Percentiles rank a stretch among this genome's conserved stretches.
phyloP scores from a whole-genome alignment of 495 filamentous ascomycete species.

The Penicillium roqueforti region DNA sequence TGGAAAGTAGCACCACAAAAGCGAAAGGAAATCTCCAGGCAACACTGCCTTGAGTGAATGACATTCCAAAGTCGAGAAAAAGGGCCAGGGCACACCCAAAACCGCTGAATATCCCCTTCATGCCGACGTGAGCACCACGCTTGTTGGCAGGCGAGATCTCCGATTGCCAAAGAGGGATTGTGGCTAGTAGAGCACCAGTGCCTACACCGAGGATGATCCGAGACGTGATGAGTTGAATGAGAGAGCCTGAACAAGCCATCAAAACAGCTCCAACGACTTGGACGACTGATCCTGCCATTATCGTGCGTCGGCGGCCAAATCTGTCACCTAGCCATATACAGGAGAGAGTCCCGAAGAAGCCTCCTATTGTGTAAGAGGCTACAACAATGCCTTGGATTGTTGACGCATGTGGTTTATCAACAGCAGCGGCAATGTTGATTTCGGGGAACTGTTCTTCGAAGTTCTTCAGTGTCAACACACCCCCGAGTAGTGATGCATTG shows the following conservation, averaged over 20 bases:
- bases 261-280: conserved; percentile 55
- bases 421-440: conserved; percentile 16
- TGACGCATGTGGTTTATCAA: conserved; percentile 12
- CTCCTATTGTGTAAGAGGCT: conserved; percentile 56
- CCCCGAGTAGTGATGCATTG: conserved; percentile 22
- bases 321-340: conserved; percentile 52
- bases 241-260: conserved; percentile 48
- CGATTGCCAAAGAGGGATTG: conserved; percentile 61
- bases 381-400: conserved; percentile 40
- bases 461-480: conserved; percentile 16
- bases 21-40: conserved; percentile 50
- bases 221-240: conserved; percentile 54
- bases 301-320: conserved; percentile 53
- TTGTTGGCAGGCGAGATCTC: conserved; percentile 55
- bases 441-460: conserved; percentile 23
- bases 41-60: conserved; percentile 35
- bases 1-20: conserved; percentile 38
- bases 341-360: conserved; percentile 51
- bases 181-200: conserved; percentile 56
- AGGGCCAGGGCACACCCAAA: conserved; percentile 49
- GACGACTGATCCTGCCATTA: conserved; percentile 48
- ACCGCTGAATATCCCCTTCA: conserved; percentile 57
- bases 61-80: conserved; percentile 54
- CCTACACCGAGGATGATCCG: conserved; percentile 52
- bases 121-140: conserved; percentile 55